Percentiles rank a stretch among this genome's conserved stretches.
These are phyloP conservation scores for Fusarium fracticaudum DNA, from an alignment of 2,329 filamentous ascomycete species.

Conservation along the genomic window DNA sequence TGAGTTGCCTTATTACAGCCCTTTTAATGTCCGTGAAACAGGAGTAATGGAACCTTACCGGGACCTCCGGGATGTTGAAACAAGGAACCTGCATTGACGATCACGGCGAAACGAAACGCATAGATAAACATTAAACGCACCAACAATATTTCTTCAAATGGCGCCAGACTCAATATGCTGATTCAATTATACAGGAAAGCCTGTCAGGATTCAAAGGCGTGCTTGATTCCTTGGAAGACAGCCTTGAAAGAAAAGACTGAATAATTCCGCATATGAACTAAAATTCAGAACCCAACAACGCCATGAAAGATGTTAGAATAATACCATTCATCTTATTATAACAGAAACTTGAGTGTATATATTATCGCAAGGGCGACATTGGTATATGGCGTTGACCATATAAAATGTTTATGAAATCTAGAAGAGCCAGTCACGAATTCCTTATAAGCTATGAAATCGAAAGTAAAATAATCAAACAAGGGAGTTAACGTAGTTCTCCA, in stretches of 20 bases:
- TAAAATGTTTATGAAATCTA: not conserved
- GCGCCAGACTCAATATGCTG: not conserved
- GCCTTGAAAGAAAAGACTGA: not conserved
- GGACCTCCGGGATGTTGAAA: conserved; percentile 11
- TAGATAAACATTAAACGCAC: conserved; percentile 15
- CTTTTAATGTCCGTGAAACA: not conserved
- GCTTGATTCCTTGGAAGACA: not conserved
- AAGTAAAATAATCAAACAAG: conserved; percentile 43
- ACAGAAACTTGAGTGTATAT: no score
- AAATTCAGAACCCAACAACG: not conserved
- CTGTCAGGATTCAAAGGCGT: not conserved
- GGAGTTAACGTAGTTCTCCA: conserved; percentile 62
- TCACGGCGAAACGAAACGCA: not conserved
- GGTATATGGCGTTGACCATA: not conserved
- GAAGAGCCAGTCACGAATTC: not conserved
- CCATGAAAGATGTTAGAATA: no score
- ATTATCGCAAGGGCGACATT: not conserved
- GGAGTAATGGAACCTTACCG: conserved; percentile 6
- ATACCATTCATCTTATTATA: not conserved
- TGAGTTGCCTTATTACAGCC: not conserved
- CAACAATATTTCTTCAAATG: not conserved
- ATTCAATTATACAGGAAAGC: not conserved
- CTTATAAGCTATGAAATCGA: not conserved
- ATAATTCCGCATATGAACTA: not conserved
- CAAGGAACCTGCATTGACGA: not conserved